These are phyloP conservation scores for Tetracentron sinense DNA, from an alignment of 164 flowering plant species.

Conservation along the genomic window DNA sequence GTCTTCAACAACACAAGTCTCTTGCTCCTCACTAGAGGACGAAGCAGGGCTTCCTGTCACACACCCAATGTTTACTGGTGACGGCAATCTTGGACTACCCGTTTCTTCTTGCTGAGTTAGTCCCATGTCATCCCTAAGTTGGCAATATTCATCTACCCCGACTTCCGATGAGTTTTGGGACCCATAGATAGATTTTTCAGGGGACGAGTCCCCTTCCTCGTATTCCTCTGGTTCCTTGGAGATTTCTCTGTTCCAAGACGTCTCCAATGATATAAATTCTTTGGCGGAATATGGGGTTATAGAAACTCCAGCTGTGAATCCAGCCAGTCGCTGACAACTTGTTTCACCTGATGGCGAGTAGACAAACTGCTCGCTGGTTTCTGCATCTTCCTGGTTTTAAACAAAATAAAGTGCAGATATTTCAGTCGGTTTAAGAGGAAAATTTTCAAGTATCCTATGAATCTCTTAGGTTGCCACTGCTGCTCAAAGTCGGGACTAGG, in stretches of 20 bases:
- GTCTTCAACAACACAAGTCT: conserved; percentile 17
- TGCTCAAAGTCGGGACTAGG: background rate
- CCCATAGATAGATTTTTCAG: conserved; percentile 22
- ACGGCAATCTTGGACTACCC: conserved; percentile 11
- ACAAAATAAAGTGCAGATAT: background rate
- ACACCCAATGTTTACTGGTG: conserved; percentile 21
- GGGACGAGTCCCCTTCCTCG: conserved; percentile 16
- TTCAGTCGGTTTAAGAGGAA: background rate
- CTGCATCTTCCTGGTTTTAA: conserved; percentile 36
- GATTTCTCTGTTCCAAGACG: conserved; percentile 24
- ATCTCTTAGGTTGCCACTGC: background rate
- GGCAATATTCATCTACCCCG: conserved; percentile 22
- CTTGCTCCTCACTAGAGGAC: conserved; percentile 23
- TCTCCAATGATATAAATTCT: conserved; percentile 16
- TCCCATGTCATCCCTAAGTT: conserved; percentile 5
- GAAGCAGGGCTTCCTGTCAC: conserved; percentile 16
- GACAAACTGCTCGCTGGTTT: conserved; percentile 27
- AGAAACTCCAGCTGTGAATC: conserved; percentile 22
- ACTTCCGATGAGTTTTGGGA: conserved; percentile 35
- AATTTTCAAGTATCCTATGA: background rate
- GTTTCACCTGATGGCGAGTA: conserved; percentile 25
- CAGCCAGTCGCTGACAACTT: conserved; percentile 15
- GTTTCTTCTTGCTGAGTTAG: conserved; percentile 8
- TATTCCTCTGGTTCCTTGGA: conserved; percentile 22
- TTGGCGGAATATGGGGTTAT: conserved; percentile 18